Conservation (phyloP, 1,139 yeast species). For the Diutina ranongensis region DNA sequence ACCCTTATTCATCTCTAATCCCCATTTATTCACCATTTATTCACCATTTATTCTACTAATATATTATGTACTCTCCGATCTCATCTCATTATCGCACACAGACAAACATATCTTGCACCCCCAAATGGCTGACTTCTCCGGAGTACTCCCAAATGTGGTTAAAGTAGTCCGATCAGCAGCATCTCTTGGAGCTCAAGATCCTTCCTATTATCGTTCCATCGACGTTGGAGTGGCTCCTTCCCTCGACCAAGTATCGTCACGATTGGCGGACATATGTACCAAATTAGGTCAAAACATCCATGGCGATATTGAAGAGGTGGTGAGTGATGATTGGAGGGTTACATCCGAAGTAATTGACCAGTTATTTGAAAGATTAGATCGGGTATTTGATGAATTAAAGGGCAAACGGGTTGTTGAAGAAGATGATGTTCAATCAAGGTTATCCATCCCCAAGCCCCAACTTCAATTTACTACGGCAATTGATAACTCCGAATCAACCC, state of each 20-base stretch:
- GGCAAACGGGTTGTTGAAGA: not conserved
- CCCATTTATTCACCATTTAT: too few species aligned
- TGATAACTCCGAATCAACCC: constrained; percentile 57
- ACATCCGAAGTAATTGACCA: not conserved
- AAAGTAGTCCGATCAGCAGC: constrained; percentile 50
- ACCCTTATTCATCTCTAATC: too few species aligned
- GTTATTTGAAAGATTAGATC: constrained; percentile 1
- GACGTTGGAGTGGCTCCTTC: constrained; percentile 23
- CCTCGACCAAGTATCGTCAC: not conserved
- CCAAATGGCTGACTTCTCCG: constrained; percentile 1
- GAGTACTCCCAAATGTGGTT: constrained; percentile 1
- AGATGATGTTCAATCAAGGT: not conserved
- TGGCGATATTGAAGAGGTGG: not conserved
- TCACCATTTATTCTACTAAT: not conserved
- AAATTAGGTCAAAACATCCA: not conserved
- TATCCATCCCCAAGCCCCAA: constrained; percentile 59
- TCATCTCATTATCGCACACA: not conserved
- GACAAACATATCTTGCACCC: too few species aligned
- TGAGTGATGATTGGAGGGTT: not conserved
- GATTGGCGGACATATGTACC: not conserved
- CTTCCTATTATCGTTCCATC: constrained; percentile 61
- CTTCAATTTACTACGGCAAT: constrained; percentile 40
- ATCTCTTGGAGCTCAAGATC: constrained; percentile 70
- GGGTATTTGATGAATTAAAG: not conserved
- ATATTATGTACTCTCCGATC: not conserved